Percentiles rank a stretch among this genome's conserved stretches.
phyloP scores from a whole-genome alignment of 805 yeast species.

The Clavispora carvajalis region DNA sequence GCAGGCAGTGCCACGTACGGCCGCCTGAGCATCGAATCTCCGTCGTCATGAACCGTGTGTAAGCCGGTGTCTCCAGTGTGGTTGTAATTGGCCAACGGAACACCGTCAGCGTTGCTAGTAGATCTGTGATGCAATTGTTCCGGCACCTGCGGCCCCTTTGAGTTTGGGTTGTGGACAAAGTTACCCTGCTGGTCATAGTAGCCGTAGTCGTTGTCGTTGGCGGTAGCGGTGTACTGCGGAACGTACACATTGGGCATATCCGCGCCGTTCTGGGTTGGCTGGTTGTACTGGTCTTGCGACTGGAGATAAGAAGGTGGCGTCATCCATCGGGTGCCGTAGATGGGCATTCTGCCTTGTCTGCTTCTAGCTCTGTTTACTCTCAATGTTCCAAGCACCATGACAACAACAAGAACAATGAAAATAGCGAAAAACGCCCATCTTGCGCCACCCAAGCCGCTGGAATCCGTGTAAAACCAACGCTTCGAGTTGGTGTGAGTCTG shows the following conservation, averaged over 20 bases:
- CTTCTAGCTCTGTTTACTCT: constrained; percentile 51
- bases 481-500: not conserved
- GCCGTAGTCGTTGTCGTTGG: constrained; percentile 73
- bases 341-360: constrained; percentile 48
- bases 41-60: constrained; percentile 1
- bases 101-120: constrained; percentile 10
- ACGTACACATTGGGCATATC: constrained; percentile 42
- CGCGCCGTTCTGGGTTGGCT: constrained; percentile 38
- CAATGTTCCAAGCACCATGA: constrained; percentile 47
- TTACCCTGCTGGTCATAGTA: constrained; percentile 63
- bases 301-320: constrained; percentile 77
- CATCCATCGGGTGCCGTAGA: constrained; percentile 78
- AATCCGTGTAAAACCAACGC: not conserved
- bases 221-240: constrained; percentile 62
- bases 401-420: constrained; percentile 43
- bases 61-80: constrained; percentile 1
- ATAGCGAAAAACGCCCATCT: constrained; percentile 66
- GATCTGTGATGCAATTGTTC: constrained; percentile 11
- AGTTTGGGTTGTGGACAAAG: constrained; percentile 15
- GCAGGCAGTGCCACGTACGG: not conserved
- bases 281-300: constrained; percentile 54
- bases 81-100: constrained; percentile 4
- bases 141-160: constrained; percentile 13
- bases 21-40: not conserved
- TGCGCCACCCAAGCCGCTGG: constrained; percentile 30